These are phyloP conservation scores for Exophiala bonariae DNA, from an alignment of 2,329 filamentous ascomycete genomes.

Conservation along the genomic window DNA sequence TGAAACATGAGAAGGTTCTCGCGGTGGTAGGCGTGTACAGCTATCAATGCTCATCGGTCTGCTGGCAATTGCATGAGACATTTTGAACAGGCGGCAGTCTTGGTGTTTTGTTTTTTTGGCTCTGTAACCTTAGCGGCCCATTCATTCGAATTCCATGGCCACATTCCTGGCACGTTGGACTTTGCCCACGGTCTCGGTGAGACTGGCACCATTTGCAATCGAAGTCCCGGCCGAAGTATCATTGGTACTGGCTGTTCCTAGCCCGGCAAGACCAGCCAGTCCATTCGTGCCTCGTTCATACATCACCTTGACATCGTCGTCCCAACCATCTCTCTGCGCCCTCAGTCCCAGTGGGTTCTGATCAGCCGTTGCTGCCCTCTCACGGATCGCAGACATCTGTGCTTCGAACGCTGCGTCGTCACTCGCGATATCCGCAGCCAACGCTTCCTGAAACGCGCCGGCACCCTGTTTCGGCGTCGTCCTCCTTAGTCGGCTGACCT, in stretches of 20 bases:
- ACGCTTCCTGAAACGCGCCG: slow-evolving; percentile 36
- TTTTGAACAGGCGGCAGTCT: no score
- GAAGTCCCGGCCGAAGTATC: slow-evolving; percentile 25
- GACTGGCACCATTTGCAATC: slow-evolving; percentile 29
- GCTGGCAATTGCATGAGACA: no score
- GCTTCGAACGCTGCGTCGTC: slow-evolving; percentile 45
- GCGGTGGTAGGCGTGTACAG: no score
- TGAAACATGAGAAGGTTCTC: no score
- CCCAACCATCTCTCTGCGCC: slow-evolving; percentile 26
- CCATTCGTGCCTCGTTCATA: slow-evolving; percentile 42
- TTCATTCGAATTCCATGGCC: slow-evolving; percentile 47
- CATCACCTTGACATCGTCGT: slow-evolving; percentile 42
- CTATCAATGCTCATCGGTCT: no score
- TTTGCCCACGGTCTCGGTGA: slow-evolving; percentile 48
- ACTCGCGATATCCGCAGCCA: slow-evolving; percentile 36
- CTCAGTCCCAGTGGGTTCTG: slow-evolving; percentile 21
- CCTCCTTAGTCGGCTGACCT: slow-evolving; percentile 46
- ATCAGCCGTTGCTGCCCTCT: slow-evolving; percentile 1
- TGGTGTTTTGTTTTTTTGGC: no score
- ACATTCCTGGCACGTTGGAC: slow-evolving; percentile 47
- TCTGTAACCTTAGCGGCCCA: neutral
- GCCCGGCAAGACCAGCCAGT: slow-evolving; percentile 39
- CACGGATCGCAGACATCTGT: slow-evolving; percentile 7
- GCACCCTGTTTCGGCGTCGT: slow-evolving; percentile 45
- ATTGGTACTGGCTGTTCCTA: slow-evolving; percentile 23